These are phyloP conservation scores for Ogataea thermomethanolica DNA, from an alignment of 805 yeast species.

Conservation along the genomic window DNA sequence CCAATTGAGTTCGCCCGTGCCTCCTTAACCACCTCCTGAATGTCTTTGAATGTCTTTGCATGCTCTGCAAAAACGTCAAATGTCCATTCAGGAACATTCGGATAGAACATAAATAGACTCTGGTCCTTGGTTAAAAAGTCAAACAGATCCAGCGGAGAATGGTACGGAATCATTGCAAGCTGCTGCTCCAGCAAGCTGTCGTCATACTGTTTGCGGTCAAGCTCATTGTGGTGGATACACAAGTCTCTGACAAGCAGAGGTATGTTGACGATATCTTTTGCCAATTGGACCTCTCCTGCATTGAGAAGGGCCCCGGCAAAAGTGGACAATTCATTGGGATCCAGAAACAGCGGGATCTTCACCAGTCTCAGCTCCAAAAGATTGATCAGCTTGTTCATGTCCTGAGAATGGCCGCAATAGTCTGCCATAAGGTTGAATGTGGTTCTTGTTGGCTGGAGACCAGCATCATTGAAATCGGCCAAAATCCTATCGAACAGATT, in stretches of 20 bases:
- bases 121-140: constrained; percentile 21
- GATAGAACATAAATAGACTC: constrained; percentile 21
- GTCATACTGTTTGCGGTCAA: constrained; percentile 12
- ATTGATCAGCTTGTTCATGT: constrained; percentile 18
- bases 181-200: constrained; percentile 5
- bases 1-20: background rate
- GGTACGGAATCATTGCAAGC: constrained; percentile 15
- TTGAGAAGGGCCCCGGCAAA: constrained; percentile 16
- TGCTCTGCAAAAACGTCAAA: constrained; percentile 4
- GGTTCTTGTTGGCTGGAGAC: constrained; percentile 19
- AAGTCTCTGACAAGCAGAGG: constrained; percentile 17
- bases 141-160: constrained; percentile 23
- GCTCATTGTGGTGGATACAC: constrained; percentile 10
- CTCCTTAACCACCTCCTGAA: constrained; percentile 3
- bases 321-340: constrained; percentile 13
- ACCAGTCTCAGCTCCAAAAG: constrained; percentile 21
- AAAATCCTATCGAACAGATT: constrained; percentile 17
- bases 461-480: constrained; percentile 13
- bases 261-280: constrained; percentile 22
- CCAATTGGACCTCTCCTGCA: constrained; percentile 13
- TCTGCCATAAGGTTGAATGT: constrained; percentile 17
- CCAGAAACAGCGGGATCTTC: constrained; percentile 13
- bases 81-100: constrained; percentile 14
- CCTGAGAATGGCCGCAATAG: constrained; percentile 12
- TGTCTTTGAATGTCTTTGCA: constrained; percentile 1